These are phyloP conservation scores for Sungouiella blattae DNA, from an alignment of 805 yeast species.

Conservation along the genomic window DNA sequence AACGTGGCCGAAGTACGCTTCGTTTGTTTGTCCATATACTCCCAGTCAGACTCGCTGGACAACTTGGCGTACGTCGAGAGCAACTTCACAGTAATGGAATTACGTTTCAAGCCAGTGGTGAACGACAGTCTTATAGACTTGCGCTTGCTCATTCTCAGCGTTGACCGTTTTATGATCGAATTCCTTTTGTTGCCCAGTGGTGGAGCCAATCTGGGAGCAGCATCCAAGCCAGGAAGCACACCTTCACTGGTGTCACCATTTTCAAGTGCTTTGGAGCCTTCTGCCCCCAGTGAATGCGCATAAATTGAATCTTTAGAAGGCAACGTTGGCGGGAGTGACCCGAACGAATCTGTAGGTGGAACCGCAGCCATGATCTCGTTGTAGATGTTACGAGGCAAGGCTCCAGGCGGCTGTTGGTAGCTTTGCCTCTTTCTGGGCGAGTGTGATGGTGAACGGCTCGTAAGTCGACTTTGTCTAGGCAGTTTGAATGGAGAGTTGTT, in stretches of 20 bases:
- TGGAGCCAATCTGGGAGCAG: slow-evolving; percentile 26
- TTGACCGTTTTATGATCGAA: slow-evolving; percentile 15
- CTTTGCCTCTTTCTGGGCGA: slow-evolving; percentile 21
- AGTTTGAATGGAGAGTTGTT: slow-evolving; percentile 29
- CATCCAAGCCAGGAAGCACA: slow-evolving; percentile 23
- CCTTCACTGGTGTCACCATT: too few relatives aligned
- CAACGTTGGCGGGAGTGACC: slow-evolving; percentile 37
- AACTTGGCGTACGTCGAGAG: slow-evolving; percentile 71
- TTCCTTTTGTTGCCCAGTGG: slow-evolving; percentile 23
- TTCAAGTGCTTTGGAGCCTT: too few relatives aligned
- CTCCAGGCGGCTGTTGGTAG: slow-evolving; percentile 20
- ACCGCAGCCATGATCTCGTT: slow-evolving; percentile 34
- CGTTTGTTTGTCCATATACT: slow-evolving; percentile 66
- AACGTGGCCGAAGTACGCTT: slow-evolving; percentile 75
- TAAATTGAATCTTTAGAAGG: slow-evolving; percentile 38
- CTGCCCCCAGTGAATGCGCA: too few relatives aligned
- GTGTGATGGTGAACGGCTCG: slow-evolving; percentile 14
- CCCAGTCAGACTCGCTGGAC: slow-evolving; percentile 63
- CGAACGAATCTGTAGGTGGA: slow-evolving; percentile 11
- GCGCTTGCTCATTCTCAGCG: slow-evolving; percentile 25
- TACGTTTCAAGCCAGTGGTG: slow-evolving; percentile 55
- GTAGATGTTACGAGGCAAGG: slow-evolving; percentile 42
- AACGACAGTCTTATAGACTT: slow-evolving; percentile 38
- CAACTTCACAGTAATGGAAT: slow-evolving; percentile 67
- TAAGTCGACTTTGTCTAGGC: too few relatives aligned